phyloP scores from a whole-genome alignment of 208 protist species.

The Leishmania aethiopica region DNA sequence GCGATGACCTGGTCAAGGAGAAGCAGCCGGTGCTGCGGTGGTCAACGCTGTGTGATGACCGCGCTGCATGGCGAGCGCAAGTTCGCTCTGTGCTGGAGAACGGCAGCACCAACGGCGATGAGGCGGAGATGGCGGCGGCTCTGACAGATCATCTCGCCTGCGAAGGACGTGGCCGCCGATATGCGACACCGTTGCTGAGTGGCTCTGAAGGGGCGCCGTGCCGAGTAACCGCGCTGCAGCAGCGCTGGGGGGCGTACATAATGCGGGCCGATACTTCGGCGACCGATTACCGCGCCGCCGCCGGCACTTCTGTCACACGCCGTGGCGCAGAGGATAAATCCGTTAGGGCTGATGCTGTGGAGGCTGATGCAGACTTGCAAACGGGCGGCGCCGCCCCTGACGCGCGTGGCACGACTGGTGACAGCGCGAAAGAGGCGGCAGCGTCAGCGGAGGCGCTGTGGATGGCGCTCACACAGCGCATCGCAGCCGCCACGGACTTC shows the following conservation, averaged over 20 bases:
- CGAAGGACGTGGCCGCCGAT: conserved; percentile 23
- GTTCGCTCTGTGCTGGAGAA: conserved; percentile 26
- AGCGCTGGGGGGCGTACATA: conserved; percentile 19
- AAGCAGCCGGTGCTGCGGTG: conserved; percentile 33
- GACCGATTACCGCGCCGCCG: not conserved
- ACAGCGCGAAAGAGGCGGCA: not conserved
- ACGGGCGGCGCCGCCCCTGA: not conserved
- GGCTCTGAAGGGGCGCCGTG: conserved; percentile 15
- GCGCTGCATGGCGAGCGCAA: conserved; percentile 25
- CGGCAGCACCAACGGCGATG: conserved; percentile 13
- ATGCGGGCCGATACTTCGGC: conserved; percentile 2
- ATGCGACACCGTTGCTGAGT: conserved; percentile 28
- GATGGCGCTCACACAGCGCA: conserved; percentile 31
- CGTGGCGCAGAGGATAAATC: not conserved
- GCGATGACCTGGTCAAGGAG: conserved; percentile 35
- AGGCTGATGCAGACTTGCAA: not conserved
- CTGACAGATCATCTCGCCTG: conserved; percentile 15
- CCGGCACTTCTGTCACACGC: not conserved
- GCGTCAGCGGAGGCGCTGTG: conserved; percentile 5
- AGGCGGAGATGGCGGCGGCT: conserved; percentile 5
- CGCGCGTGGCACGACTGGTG: not conserved
- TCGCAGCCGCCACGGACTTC: conserved; percentile 22
- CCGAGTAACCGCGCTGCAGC: conserved; percentile 20
- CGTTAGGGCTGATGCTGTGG: not conserved
- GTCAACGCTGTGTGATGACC: conserved; percentile 44